Base-by-base conservation (phyloP, 106 monocot genomes). In the Posidonia australis region DNA sequence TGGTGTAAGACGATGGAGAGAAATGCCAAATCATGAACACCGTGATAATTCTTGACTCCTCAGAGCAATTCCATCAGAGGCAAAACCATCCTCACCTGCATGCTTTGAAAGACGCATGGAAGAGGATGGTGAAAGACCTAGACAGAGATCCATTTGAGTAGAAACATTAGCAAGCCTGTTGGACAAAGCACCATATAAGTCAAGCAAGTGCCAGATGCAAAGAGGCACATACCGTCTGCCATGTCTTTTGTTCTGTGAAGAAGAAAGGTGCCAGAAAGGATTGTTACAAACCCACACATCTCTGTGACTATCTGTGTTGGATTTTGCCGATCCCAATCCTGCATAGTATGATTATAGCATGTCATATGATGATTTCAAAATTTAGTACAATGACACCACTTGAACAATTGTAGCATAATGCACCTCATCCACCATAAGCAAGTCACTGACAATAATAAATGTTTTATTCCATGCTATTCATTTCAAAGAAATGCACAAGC, bases 261-360 rank as follows among this genome's bases (percentile, higher is more conserved):
- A 64, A 84, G 80, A 75, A 84, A 84, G 0, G 84, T 84, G 48
- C 84, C 84, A 41, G 84, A 80, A 18, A 84, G 80, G 60, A 84
- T 84, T 18, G 84, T 84, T 32, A 80, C 74, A 54, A 84, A 84
- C 13, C 84, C 80, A 74, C 84, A 84, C 74, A 84, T 84, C 54
- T 84, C 84, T 10, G 84, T 84, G 54, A 84, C 84, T 24, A 84
- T 84, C 66, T 84, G 84, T 46, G 84, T 84, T 18, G 84, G 84
- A 44, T 74, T 84, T 72, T 84, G 84, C 36, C 84, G 41, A 71
- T 84, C 84, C 84, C 84, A 84, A 30, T 84, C 84, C 84, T 84
- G 67, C 21, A 22, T 48, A 51, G 12, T 7, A 22, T 31, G 66
- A 46, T 51, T 4, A 36, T 36, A 36, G 36, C 36, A 36, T 36